Base-by-base conservation (phyloP, 306 rosid species). In the Pachyrhizus erosus region DNA sequence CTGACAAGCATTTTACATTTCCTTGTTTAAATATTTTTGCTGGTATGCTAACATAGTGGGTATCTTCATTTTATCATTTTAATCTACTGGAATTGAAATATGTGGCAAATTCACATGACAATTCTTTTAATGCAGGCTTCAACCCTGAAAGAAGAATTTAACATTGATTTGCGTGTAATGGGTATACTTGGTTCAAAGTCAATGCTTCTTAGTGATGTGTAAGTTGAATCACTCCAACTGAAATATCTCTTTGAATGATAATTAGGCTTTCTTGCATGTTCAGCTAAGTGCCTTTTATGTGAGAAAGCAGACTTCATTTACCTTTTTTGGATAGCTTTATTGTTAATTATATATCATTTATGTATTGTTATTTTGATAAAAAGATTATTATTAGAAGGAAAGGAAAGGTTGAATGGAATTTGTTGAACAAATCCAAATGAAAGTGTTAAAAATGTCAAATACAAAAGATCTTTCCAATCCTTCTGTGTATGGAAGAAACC, bases 91-190 rank as follows among this genome's bases (percentile, higher is more conserved):
- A 76, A 33, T 84, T 79, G 60, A 65, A 33, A 23, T 81, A 80
- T 52, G 55, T 69, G 62, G 31, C 13, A 13, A 57, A 51, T 68
- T 80, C 65, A 58, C 70, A 7, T 70, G 21, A 52, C 33, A 79
- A 10, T 27, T 43, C 34, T 66, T 51, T 58, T 75, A 73, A 81
- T 86, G 79, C 87, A 93, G 99, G 90, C 98, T 14, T 92, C 97
- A 39, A 75, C 83, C 55, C 91, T 96, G 79, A 96, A 96, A 91
- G 98, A 96, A 91, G 93, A 96, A 74, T 93, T 92, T 55, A 93
- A 96, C 90, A 96, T 96, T 83, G 99, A 93, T 84, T 84, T 96
- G 84, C 99, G 98, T 77, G 99, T 93, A 39, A 64, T 93, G 96
- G 99, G 98, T 89, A 96, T 96, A 77, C 89, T 88, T 75, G 86